Conservation (phyloP, 352 stramenopile species). For the Pythium utonaiense region DNA sequence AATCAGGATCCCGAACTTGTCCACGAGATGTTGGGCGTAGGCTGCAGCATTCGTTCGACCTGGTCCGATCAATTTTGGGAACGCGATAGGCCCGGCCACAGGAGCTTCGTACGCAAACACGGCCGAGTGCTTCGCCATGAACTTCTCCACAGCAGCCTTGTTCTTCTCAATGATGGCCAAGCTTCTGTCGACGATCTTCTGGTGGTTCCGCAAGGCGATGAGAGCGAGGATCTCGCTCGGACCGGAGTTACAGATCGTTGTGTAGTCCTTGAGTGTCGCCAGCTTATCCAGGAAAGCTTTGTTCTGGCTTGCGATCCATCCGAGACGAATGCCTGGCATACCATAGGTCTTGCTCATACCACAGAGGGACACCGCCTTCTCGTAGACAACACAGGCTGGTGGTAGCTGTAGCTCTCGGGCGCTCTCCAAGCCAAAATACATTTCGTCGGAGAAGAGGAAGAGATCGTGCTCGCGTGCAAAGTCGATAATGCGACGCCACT, state of each 20-base stretch:
- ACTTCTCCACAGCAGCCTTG: slow-evolving; percentile 23
- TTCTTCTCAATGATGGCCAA: slow-evolving; percentile 27
- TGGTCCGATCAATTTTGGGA: slow-evolving; percentile 25
- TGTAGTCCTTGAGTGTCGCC: slow-evolving; percentile 62
- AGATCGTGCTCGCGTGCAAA: slow-evolving; percentile 32
- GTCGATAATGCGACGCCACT: slow-evolving; percentile 38
- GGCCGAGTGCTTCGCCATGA: slow-evolving; percentile 32
- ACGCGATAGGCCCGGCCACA: slow-evolving; percentile 31
- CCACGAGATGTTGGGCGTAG: slow-evolving; percentile 32
- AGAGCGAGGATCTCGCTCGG: slow-evolving; percentile 59
- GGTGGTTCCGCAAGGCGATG: slow-evolving; percentile 43
- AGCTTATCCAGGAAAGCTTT: slow-evolving; percentile 30
- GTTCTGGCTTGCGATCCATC: slow-evolving; percentile 54
- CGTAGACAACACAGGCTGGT: slow-evolving; percentile 33
- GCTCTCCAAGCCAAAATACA: slow-evolving; percentile 52
- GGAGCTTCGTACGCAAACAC: slow-evolving; percentile 38
- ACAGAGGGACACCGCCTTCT: slow-evolving; percentile 44
- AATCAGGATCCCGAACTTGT: slow-evolving; percentile 32
- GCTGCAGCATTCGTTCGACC: slow-evolving; percentile 1
- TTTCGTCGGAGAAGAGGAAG: slow-evolving; percentile 69
- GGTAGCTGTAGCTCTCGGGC: slow-evolving; percentile 23
- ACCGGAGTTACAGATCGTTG: slow-evolving; percentile 56
- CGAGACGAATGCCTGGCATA: slow-evolving; percentile 50
- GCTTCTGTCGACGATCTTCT: slow-evolving; percentile 28
- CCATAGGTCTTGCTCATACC: slow-evolving; percentile 59